These are phyloP conservation scores for Fraxinus xanthoxyloides DNA, from an alignment of 305 asterid genomes.

Conservation along the genomic window DNA sequence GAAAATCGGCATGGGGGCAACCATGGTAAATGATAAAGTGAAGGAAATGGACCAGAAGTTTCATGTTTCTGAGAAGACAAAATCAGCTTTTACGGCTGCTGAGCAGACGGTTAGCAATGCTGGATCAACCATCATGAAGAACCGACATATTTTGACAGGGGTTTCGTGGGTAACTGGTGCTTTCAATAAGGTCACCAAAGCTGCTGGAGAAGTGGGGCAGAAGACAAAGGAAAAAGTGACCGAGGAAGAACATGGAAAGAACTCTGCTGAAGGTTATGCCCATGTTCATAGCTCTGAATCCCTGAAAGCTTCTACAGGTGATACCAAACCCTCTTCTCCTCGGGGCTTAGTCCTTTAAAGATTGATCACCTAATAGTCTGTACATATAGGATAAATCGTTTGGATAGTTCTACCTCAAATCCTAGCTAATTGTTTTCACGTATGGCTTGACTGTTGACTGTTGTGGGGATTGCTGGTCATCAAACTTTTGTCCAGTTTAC, in stretches of 20 bases:
- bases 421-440: background rate
- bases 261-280: conserved; percentile 35
- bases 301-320: conserved; percentile 25
- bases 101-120: conserved; percentile 71
- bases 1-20: conserved; percentile 60
- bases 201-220: conserved; percentile 74
- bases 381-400: conserved; percentile 23
- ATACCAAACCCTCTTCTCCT: conserved; percentile 46
- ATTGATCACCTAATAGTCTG: conserved; percentile 3
- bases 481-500: background rate
- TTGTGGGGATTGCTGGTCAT: background rate
- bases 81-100: conserved; percentile 59
- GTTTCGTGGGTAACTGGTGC: conserved; percentile 77
- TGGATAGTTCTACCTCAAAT: background rate
- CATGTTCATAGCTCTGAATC: conserved; percentile 28
- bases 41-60: conserved; percentile 74
- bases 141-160: conserved; percentile 63
- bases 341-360: conserved; percentile 52
- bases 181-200: conserved; percentile 51
- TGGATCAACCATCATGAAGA: conserved; percentile 68
- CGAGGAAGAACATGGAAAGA: conserved; percentile 52
- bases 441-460: background rate
- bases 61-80: conserved; percentile 71
- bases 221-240: conserved; percentile 61
- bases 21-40: conserved; percentile 61